A percentile compares a stretch with the other conserved stretches of the same genome.
phyloP scores from a whole-genome alignment of 495 filamentous ascomycete species.

The Daldinia vernicosa region DNA sequence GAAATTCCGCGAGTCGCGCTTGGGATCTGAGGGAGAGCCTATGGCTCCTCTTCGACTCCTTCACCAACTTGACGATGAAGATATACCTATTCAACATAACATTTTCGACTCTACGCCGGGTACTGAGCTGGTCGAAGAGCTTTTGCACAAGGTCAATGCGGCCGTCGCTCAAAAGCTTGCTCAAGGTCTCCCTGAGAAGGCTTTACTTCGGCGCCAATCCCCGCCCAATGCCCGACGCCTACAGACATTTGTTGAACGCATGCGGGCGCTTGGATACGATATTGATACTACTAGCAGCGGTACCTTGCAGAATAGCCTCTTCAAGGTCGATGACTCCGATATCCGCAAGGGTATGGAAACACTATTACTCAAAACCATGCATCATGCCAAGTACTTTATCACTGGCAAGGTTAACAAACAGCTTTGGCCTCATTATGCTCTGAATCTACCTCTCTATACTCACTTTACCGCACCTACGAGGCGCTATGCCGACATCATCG shows the following conservation, averaged over 20 bases:
- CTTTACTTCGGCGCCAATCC: slow-evolving; percentile 86
- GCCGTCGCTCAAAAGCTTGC: slow-evolving; percentile 87
- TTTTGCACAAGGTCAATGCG: slow-evolving; percentile 88
- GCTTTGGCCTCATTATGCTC: slow-evolving; percentile 83
- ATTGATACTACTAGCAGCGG: slow-evolving; percentile 91
- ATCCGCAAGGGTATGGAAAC: slow-evolving; percentile 98
- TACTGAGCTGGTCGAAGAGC: slow-evolving; percentile 93
- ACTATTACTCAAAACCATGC: slow-evolving; percentile 90
- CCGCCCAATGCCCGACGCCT: slow-evolving; percentile 87
- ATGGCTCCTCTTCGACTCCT: slow-evolving; percentile 88
- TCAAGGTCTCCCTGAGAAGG: slow-evolving; percentile 85
- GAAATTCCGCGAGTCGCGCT: slow-evolving; percentile 87
- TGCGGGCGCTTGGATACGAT: slow-evolving; percentile 88
- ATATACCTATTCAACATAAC: slow-evolving; percentile 94
- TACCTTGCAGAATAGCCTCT: slow-evolving; percentile 88
- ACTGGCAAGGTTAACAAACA: slow-evolving; percentile 76
- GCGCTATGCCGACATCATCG: slow-evolving; percentile 92
- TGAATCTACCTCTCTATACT: slow-evolving; percentile 94
- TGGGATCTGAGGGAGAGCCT: slow-evolving; percentile 77
- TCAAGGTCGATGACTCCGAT: slow-evolving; percentile 85
- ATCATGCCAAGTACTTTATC: slow-evolving; percentile 93
- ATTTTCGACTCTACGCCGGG: slow-evolving; percentile 91
- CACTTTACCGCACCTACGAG: slow-evolving; percentile 97
- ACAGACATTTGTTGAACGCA: slow-evolving; percentile 88
- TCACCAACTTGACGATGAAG: slow-evolving; percentile 97